phyloP scores from a whole-genome alignment of 2,329 filamentous ascomycete genomes.

The Bipolaris victoriae region DNA sequence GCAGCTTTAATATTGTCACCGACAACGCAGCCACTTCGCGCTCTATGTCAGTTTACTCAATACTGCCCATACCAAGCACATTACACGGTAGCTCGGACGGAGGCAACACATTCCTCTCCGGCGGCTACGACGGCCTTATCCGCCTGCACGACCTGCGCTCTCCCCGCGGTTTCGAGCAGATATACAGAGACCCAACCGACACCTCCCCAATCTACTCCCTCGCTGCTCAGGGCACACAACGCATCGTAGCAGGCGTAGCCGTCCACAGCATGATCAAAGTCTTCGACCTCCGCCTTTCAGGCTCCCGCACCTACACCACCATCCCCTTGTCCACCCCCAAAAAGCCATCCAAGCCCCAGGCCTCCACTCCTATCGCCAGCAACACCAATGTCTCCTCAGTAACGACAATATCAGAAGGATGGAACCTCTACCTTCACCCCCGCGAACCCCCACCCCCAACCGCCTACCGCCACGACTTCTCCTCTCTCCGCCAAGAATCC shows the following conservation, averaged over 20 bases:
- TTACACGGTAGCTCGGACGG: constrained; percentile 41
- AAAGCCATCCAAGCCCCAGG: neutral
- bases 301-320: constrained; percentile 49
- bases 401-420: constrained; percentile 39
- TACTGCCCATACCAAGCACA: constrained; percentile 49
- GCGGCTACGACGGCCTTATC: constrained; percentile 63
- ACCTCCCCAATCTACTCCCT: constrained; percentile 65
- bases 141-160: constrained; percentile 68
- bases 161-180: constrained; percentile 53
- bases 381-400: neutral
- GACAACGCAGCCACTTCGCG: neutral
- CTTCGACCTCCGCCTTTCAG: constrained; percentile 64
- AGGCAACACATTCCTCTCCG: constrained; percentile 63
- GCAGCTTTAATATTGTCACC: constrained; percentile 46
- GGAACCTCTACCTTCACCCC: constrained; percentile 57
- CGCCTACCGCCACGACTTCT: constrained; percentile 25
- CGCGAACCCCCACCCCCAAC: constrained; percentile 27
- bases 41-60: constrained; percentile 53
- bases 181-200: constrained; percentile 63
- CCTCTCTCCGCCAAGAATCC: constrained; percentile 40
- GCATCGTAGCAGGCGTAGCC: constrained; percentile 63
- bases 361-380: constrained; percentile 22
- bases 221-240: constrained; percentile 61
- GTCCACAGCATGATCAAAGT: constrained; percentile 66
- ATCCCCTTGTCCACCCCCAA: constrained; percentile 20